phyloP scores from a whole-genome alignment of 352 stramenopile species.

The Phytophthora hibernalis region DNA sequence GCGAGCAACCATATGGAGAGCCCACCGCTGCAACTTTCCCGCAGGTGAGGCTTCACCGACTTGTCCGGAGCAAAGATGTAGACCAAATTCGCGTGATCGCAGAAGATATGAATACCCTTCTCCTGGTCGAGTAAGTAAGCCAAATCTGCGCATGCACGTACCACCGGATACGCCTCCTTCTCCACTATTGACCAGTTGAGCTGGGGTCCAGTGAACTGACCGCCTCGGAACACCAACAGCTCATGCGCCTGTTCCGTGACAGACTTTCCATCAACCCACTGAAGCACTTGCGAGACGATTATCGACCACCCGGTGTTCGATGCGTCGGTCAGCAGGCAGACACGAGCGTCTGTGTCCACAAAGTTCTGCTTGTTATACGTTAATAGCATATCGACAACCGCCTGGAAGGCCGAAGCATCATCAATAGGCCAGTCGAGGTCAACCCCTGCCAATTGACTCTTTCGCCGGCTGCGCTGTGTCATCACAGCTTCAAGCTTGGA shows the following conservation, averaged over 20 bases:
- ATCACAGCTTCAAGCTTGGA: not conserved
- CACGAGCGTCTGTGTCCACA: not conserved
- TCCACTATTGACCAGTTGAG: constrained; percentile 18
- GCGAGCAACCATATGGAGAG: not conserved
- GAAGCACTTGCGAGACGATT: constrained; percentile 2
- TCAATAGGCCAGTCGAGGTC: not conserved
- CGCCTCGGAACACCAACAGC: constrained; percentile 16
- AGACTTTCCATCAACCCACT: constrained; percentile 1
- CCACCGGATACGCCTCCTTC: constrained; percentile 28
- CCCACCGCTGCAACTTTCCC: constrained; percentile 29
- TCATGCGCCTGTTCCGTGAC: constrained; percentile 18
- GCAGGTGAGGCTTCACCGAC: constrained; percentile 19
- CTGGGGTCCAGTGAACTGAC: constrained; percentile 11
- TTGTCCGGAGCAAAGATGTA: constrained; percentile 22
- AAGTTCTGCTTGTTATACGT: not conserved
- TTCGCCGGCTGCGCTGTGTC: not conserved
- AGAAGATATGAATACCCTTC: constrained; percentile 19
- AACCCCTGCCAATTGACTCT: not conserved
- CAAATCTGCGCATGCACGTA: constrained; percentile 10
- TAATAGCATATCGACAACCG: too few species aligned
- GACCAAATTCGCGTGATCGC: constrained; percentile 33
- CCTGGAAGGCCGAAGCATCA: not conserved
- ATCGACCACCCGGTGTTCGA: constrained; percentile 7
- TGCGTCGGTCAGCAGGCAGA: not conserved
- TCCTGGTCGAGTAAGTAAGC: constrained; percentile 19